Evolutionary conservation across 345 rosid species (phyloP).

Genomic region (Laguncularia racemosa): DNA sequence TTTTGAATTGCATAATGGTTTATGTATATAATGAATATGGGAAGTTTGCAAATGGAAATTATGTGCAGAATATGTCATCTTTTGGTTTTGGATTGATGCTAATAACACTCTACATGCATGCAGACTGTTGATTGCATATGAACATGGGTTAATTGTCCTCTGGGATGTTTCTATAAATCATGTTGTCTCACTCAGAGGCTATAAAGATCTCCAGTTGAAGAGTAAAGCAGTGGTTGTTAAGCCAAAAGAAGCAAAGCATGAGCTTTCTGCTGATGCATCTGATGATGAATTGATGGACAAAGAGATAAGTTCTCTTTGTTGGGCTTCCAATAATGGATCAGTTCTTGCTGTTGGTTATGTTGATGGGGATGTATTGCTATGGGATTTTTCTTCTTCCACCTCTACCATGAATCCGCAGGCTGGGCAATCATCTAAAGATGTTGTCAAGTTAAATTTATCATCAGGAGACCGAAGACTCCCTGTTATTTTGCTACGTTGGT

Average conservation of each 20-base stretch:
- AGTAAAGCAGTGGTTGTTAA: conserved; percentile 27
- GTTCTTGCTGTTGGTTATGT: conserved; percentile 82
- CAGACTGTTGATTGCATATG: conserved; percentile 78
- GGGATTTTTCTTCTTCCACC: conserved; percentile 39
- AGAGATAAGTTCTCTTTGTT: conserved; percentile 83
- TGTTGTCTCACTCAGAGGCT: conserved; percentile 48
- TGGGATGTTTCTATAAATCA: conserved; percentile 80
- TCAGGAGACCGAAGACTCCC: conserved; percentile 70
- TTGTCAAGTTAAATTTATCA: conserved; percentile 66
- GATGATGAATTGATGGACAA: conserved; percentile 41
- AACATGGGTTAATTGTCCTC: conserved; percentile 63
- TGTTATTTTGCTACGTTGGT: conserved; percentile 69
- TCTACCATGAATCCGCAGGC: conserved; percentile 28
- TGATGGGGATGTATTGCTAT: conserved; percentile 81
- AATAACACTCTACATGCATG: conserved; percentile 14
- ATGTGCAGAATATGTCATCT: too few species aligned
- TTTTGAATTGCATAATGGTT: too few species aligned
- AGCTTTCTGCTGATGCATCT: conserved; percentile 23
- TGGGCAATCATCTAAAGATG: conserved; percentile 36
- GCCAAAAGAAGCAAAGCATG: conserved; percentile 20
- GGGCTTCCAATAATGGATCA: conserved; percentile 81
- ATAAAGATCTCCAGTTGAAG: conserved; percentile 57
- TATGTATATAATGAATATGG: too few species aligned
- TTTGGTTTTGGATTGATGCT: background rate
- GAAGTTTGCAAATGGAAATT: too few species aligned